These are phyloP conservation scores for Russula foetens DNA, from an alignment of 768 basidiomycete species.

Conservation along the genomic window DNA sequence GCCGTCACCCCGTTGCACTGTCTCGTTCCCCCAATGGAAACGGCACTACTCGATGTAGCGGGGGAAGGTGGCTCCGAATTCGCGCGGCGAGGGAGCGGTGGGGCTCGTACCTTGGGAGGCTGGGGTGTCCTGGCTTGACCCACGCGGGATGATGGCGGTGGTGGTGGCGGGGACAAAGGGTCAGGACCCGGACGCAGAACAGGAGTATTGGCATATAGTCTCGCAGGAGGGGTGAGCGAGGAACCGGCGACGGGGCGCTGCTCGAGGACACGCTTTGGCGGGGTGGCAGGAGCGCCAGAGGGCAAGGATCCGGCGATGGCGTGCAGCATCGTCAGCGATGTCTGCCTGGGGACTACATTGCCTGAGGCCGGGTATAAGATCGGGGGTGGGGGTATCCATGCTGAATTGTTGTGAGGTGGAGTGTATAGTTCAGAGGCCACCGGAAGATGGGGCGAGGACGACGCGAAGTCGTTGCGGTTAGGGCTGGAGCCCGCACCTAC, in stretches of 20 bases:
- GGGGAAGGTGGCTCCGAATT: constrained; percentile 20
- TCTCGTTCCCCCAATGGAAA: constrained; percentile 15
- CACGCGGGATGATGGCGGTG: neutral
- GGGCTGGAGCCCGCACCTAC: neutral
- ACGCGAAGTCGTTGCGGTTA: neutral
- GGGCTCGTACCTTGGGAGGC: constrained; percentile 1
- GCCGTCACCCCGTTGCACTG: too few species aligned
- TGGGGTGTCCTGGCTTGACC: constrained; percentile 9
- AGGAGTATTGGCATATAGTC: neutral
- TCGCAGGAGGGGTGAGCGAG: neutral
- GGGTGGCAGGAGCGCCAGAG: neutral
- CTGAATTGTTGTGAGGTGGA: constrained; percentile 16
- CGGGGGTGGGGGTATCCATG: constrained; percentile 25
- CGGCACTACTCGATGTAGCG: constrained; percentile 19
- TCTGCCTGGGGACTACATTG: constrained; percentile 34
- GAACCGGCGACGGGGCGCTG: neutral
- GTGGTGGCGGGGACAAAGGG: neutral
- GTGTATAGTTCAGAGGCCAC: neutral
- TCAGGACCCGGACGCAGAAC: neutral
- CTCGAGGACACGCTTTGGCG: neutral
- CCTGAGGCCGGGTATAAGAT: constrained; percentile 20
- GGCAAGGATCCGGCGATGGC: constrained; percentile 22
- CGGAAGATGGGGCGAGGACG: neutral
- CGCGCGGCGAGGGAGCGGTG: constrained; percentile 1
- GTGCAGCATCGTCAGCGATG: constrained; percentile 32